Evolutionary conservation across 192 early-diverging fungal species (phyloP).

Genomic region (Umbelopsis isabellina): DNA sequence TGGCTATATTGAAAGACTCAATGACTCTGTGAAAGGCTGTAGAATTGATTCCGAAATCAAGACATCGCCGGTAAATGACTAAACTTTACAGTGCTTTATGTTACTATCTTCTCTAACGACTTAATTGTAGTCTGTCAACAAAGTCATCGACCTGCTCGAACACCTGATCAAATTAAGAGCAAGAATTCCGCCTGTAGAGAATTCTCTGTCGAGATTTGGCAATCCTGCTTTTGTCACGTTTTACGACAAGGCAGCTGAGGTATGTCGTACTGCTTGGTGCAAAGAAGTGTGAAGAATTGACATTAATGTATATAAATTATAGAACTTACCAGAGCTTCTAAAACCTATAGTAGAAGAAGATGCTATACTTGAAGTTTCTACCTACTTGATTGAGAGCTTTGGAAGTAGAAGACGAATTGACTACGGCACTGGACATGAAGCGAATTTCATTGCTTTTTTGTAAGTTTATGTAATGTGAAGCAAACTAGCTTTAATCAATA

Average conservation of each 20-base stretch:
- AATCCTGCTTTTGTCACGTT: constrained; percentile 94
- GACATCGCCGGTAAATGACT: constrained; percentile 51
- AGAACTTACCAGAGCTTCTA: constrained; percentile 29
- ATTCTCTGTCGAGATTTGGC: constrained; percentile 84
- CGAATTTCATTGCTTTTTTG: constrained; percentile 87
- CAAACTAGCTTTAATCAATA: neutral
- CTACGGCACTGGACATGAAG: constrained; percentile 98
- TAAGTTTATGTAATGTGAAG: constrained; percentile 36
- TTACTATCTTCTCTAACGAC: neutral
- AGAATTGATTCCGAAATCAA: constrained; percentile 57
- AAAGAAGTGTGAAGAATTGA: neutral
- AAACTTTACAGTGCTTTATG: neutral
- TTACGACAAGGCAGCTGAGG: constrained; percentile 74
- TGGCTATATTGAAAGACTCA: constrained; percentile 72
- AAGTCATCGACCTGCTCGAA: constrained; percentile 71
- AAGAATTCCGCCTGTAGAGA: constrained; percentile 75
- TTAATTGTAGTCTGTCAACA: constrained; percentile 44
- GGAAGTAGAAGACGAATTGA: constrained; percentile 93
- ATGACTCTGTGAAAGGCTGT: constrained; percentile 71
- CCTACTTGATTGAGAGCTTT: constrained; percentile 84
- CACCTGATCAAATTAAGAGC: constrained; percentile 58
- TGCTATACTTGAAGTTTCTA: constrained; percentile 58
- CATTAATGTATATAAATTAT: neutral
- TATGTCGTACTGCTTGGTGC: constrained; percentile 33
- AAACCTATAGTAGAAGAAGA: constrained; percentile 31